Percentiles rank a stretch among this genome's conserved stretches.
Conservation (phyloP, 257 asterid genomes). For the Sherardia arvensis region DNA sequence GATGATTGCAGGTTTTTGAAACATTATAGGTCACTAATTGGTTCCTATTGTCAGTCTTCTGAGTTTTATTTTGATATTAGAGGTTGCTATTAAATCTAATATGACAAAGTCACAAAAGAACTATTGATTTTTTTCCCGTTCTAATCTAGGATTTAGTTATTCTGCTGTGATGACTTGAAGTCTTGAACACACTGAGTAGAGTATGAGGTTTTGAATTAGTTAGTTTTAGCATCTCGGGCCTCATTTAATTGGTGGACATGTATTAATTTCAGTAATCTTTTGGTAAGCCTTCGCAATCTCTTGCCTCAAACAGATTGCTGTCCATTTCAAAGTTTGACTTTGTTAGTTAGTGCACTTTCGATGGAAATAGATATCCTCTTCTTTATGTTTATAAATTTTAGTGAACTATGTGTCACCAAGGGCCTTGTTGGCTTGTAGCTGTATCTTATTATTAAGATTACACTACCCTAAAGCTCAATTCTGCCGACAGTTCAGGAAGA, state of each 20-base stretch:
- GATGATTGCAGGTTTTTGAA: not conserved
- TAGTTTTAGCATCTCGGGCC: not conserved
- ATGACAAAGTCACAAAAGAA: not conserved
- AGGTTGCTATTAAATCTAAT: not conserved
- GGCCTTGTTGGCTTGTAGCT: slow-evolving; percentile 1
- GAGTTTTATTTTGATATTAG: not conserved
- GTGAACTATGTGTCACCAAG: not conserved
- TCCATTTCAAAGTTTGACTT: not conserved
- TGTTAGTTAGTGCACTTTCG: not conserved
- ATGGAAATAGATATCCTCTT: not conserved
- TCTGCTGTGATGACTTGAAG: not conserved
- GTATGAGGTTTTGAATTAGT: not conserved
- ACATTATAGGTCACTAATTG: not conserved
- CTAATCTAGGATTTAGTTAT: not conserved
- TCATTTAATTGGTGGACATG: not conserved
- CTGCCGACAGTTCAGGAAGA: not conserved
- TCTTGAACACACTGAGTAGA: not conserved
- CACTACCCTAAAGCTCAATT: slow-evolving; percentile 1
- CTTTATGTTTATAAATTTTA: not conserved
- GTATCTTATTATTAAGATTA: not conserved
- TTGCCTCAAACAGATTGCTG: not conserved
- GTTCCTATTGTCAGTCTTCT: not conserved
- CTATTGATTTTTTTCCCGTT: too few species aligned
- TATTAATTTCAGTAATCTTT: not conserved
- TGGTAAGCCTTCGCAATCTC: not conserved